Conservation (phyloP, 129 eudicot species). For the Calendula officinalis region DNA sequence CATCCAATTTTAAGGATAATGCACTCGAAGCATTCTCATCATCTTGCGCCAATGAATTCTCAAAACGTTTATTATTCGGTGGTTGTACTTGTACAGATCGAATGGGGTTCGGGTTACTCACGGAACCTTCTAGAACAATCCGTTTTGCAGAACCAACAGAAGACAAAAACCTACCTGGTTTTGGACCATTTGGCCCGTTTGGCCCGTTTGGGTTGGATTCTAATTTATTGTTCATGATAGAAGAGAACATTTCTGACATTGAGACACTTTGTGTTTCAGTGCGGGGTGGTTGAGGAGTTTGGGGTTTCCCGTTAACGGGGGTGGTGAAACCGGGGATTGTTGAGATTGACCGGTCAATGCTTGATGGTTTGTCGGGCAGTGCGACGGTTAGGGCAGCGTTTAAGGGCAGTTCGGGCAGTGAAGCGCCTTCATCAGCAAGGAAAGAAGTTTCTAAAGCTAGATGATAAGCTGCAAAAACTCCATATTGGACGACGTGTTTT, state of each 20-base stretch:
- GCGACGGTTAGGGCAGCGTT: constrained; percentile 70
- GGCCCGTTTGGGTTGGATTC: constrained; percentile 15
- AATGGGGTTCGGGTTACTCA: constrained; percentile 27
- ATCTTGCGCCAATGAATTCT: constrained; percentile 19
- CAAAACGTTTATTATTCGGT: constrained; percentile 22
- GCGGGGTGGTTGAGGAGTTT: constrained; percentile 35
- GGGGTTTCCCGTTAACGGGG: constrained; percentile 43
- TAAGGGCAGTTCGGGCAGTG: constrained; percentile 82
- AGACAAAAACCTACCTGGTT: constrained; percentile 21
- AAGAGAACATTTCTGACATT: constrained; percentile 41
- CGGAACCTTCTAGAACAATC: constrained; percentile 17
- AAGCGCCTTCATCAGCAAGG: constrained; percentile 99
- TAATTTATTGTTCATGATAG: constrained; percentile 29
- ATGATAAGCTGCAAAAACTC: constrained; percentile 97
- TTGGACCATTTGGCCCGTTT: constrained; percentile 27
- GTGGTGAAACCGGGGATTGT: constrained; percentile 62
- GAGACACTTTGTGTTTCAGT: constrained; percentile 53
- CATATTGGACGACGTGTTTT: constrained; percentile 92
- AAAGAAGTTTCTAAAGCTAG: constrained; percentile 95
- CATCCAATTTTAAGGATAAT: constrained; percentile 37
- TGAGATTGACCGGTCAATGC: constrained; percentile 79
- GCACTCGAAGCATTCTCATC: constrained; percentile 30
- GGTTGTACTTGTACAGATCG: background rate
- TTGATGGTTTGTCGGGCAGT: constrained; percentile 74
- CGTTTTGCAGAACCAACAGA: constrained; percentile 28